These are phyloP conservation scores for Vitis hybrid DNA, from an alignment of 177 flowering plant species.

Conservation along the genomic window DNA sequence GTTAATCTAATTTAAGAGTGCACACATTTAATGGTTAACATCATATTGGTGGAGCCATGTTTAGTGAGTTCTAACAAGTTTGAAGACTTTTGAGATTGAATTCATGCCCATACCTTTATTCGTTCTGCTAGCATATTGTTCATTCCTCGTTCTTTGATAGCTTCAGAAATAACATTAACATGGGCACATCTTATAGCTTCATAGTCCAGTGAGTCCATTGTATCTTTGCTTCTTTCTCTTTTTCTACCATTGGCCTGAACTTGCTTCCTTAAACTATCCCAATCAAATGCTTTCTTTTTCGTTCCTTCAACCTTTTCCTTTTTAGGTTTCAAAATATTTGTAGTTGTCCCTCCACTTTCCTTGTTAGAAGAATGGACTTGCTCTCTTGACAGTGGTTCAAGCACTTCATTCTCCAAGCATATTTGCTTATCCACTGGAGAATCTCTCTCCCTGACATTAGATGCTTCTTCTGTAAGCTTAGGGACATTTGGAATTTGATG, in stretches of 20 bases:
- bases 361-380: conserved; percentile 23
- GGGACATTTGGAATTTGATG: conserved; percentile 12
- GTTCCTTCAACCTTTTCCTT: conserved; percentile 36
- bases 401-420: conserved; percentile 8
- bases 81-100: conserved; percentile 4
- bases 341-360: conserved; percentile 8
- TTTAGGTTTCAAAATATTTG: conserved; percentile 27
- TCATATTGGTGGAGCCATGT: background rate
- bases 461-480: conserved; percentile 4
- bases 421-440: conserved; percentile 2
- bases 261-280: conserved; percentile 77
- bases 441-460: conserved; percentile 9
- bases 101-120: conserved; percentile 58
- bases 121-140: conserved; percentile 88
- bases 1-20: background rate
- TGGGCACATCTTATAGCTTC: conserved; percentile 76
- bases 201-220: conserved; percentile 85
- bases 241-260: conserved; percentile 30
- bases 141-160: conserved; percentile 88
- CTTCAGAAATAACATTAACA: conserved; percentile 62
- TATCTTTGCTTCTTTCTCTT: conserved; percentile 49
- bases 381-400: conserved; percentile 21
- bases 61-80: background rate
- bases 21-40: background rate
- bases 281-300: conserved; percentile 50